A percentile compares a stretch with the other conserved stretches of the same genome.
phyloP scores from a whole-genome alignment of 2,329 filamentous ascomycete genomes.

The Daldinia sp. region DNA sequence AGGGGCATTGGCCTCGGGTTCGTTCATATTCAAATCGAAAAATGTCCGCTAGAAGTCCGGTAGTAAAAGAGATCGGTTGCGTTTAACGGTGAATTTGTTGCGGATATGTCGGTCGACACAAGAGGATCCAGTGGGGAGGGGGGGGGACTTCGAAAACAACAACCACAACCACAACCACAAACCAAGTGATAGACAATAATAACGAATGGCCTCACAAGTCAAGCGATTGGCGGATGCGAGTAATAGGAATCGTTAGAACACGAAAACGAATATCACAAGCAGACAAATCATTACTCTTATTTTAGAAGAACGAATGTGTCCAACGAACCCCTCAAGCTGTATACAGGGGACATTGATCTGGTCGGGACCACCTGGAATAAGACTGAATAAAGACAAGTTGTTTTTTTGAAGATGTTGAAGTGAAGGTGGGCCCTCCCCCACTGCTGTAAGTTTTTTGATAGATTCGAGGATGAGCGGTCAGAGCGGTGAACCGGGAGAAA shows the following conservation, averaged over 20 bases:
- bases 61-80: neutral
- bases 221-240: conserved; percentile 7
- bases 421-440: conserved; percentile 36
- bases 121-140: conserved; percentile 9
- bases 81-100: conserved; percentile 10
- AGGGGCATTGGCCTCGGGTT: conserved; percentile 34
- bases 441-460: conserved; percentile 38
- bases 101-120: conserved; percentile 35
- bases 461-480: conserved; percentile 36
- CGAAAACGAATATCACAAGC: conserved; percentile 18
- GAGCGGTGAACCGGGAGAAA: conserved; percentile 41
- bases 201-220: conserved; percentile 35
- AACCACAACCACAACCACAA: conserved; percentile 10
- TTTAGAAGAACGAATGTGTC: conserved; percentile 40
- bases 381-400: conserved; percentile 18
- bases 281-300: conserved; percentile 27
- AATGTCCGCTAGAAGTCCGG: conserved; percentile 16
- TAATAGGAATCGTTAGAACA: conserved; percentile 2
- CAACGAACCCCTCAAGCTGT: conserved; percentile 31
- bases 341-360: conserved; percentile 37
- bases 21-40: conserved; percentile 38
- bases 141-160: conserved; percentile 4
- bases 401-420: conserved; percentile 44
- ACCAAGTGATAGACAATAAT: conserved; percentile 28
- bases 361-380: conserved; percentile 27